Evolutionary conservation across 345 rosid genomes (phyloP), one percentile per base, ranked within the genome.

Genomic region (Eucalyptus melliodora): DNA sequence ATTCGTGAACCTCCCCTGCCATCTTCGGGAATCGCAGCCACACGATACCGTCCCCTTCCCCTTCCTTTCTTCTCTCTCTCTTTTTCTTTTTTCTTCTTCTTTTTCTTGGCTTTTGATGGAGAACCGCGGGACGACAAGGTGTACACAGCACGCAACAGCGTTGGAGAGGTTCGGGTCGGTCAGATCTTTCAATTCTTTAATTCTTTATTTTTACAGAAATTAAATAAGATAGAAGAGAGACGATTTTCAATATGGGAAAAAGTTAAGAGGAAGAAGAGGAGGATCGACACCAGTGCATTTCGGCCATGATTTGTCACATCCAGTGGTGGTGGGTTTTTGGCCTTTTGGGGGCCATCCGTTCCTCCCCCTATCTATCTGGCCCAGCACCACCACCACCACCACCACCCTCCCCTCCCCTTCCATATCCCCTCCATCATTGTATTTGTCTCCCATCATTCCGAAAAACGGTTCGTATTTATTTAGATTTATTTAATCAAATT

Each of bases 11-110:
- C 69, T 5, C 69, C 69, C 69, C 8, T 2, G 69, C 34, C 69
- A 62, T 62, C 34, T 30, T 17, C 17, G 1, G 5, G 34, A 62
- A 62, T 62, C 69, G 69, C 34, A 62, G 69, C 69, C 69, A 13
- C 69, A 6, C 34, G 15, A 14, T 14, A 30, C 9, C 69, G 8
- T 1, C 16, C 31, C 34, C 31, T 14, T 1, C 17, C 31, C 8
- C 4, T 13, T 4, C 1, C 7, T 3, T n/a, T n/a, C n/a, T 0
- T 11, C 16, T 5, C 8, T 62, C 8, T 62, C 34, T 12, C 8
- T 62, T 0, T 27, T 0, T 27, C 9, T 60, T 0, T 56, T 24
- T 24, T 26, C 13, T 59, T 59, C n/a, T 26, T 59, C n/a, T 11
- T 59, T 62, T 27, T 62, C 69, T 6, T 16, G 69, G 69, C 69